Base-by-base conservation (phyloP, 2,329 filamentous ascomycete species). In the Hortaea werneckii region DNA sequence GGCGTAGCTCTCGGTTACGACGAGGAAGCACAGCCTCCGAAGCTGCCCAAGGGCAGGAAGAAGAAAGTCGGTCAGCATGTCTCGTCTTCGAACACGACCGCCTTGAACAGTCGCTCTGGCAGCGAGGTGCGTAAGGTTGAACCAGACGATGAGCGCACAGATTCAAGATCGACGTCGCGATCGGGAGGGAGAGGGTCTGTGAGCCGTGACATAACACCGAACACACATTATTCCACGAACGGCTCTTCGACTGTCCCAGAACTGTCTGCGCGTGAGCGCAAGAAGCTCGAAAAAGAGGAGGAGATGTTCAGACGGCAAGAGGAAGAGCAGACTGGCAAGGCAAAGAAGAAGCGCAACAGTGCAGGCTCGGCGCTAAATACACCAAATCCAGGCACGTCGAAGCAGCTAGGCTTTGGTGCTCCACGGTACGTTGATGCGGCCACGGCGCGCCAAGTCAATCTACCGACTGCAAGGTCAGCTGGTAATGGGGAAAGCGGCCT, bases 171-270 rank as follows among this genome's bases (percentile, higher is more conserved):
- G 11, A 72, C 71, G 0, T 77, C 75, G 20, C 76, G 73, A 10
- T 80, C 78, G 20, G 70, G 69, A 20, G 75, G 72, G 41, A 69
- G 71, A 49, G 77, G 75, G 39, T 73, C 73, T 2, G 72, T 66
- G 42, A 82, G 79, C 61, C 76, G 78, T 37, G 79, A 82, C 56
- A 72, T 79, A 40, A 82, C 78, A 5, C 79, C 79, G 1, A 75
- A 73, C 41, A 69, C 69, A 8, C 72, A 73, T 51, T 73, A 71
- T 47, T 72, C 69, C 6, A 63, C 67, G 28, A 72, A 71, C 46
- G 72, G 68, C 7, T 64, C 62, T 40, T 51, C 51, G 11, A 62
- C 65, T 28, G 54, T 62, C 42, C 60, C 69, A 1, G 78, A 78
- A 50, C 67, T 81, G 50, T 81, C 79, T 1, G 78, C 76, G 50